Evolutionary conservation across 805 yeast genomes (phyloP).

Genomic region (Lipomyces yamanashiensis): DNA sequence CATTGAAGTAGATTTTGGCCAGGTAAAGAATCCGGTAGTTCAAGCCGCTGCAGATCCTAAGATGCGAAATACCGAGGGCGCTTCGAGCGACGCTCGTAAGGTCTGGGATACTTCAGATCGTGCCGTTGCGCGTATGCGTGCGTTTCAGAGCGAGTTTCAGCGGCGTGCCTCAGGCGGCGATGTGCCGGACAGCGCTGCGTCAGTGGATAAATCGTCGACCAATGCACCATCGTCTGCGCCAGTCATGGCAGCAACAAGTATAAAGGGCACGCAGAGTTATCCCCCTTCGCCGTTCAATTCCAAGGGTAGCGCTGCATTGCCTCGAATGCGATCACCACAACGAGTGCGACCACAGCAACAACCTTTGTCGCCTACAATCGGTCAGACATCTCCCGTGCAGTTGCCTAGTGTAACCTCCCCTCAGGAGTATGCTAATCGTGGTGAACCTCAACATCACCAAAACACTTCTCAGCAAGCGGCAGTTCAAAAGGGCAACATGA

Average conservation of each 20-base stretch:
- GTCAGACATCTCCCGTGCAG: too few species aligned
- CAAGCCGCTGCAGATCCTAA: conserved; percentile 5
- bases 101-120: conserved; percentile 8
- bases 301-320: background rate
- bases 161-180: conserved; percentile 12
- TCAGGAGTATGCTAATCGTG: conserved; percentile 1
- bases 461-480: background rate
- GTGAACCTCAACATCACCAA: background rate
- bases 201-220: background rate
- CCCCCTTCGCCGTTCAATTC: conserved; percentile 5
- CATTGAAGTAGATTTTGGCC: background rate
- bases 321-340: conserved; percentile 5
- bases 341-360: conserved; percentile 4
- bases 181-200: background rate
- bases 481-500: too few species aligned
- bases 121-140: conserved; percentile 17
- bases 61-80: conserved; percentile 4
- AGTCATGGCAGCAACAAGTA: conserved; percentile 6
- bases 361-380: conserved; percentile 1
- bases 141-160: conserved; percentile 15
- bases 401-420: background rate
- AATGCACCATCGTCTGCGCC: conserved; percentile 1
- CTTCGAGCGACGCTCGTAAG: background rate
- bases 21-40: conserved; percentile 1
- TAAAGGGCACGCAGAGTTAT: conserved; percentile 11